Percentiles rank a stretch among this genome's conserved stretches.
These are phyloP conservation scores for Forsythia suspensa DNA, from an alignment of 257 asterid species.

Conservation along the genomic window DNA sequence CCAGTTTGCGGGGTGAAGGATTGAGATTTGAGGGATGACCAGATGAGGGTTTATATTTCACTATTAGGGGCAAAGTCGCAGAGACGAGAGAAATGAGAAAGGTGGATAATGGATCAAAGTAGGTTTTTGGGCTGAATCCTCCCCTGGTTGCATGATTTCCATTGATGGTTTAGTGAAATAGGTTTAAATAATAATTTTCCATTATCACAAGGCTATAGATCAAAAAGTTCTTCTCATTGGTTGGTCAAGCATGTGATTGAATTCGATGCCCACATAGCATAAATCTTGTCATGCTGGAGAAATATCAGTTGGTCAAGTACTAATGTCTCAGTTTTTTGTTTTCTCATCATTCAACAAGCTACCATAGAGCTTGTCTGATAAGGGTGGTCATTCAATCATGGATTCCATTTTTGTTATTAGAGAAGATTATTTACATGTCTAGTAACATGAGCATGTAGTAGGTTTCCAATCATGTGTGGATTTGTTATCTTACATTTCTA, in stretches of 20 bases:
- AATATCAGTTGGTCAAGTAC: neutral
- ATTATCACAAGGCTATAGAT: neutral
- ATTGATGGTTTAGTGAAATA: neutral
- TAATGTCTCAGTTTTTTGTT: neutral
- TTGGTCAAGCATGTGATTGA: neutral
- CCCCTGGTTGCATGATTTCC: neutral
- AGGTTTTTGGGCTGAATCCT: too few relatives aligned
- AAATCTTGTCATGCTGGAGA: neutral
- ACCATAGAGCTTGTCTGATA: constrained; percentile 1
- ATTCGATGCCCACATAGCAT: neutral
- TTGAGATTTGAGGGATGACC: too few relatives aligned
- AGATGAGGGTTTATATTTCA: too few relatives aligned
- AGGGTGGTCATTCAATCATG: neutral
- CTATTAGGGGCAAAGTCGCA: too few relatives aligned
- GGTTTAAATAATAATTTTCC: neutral
- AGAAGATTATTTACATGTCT: neutral
- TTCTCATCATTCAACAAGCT: neutral
- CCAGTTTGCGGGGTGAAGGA: too few relatives aligned
- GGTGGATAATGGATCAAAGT: too few relatives aligned
- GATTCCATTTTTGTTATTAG: neutral
- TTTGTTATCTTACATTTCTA: too few relatives aligned
- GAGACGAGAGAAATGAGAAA: too few relatives aligned
- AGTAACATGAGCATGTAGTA: neutral
- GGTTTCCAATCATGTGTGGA: neutral
- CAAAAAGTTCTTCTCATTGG: neutral